A percentile compares a stretch with the other conserved stretches of the same genome.
phyloP scores from a whole-genome alignment of 805 yeast genomes.

The Metschnikowia drakensbergensis region DNA sequence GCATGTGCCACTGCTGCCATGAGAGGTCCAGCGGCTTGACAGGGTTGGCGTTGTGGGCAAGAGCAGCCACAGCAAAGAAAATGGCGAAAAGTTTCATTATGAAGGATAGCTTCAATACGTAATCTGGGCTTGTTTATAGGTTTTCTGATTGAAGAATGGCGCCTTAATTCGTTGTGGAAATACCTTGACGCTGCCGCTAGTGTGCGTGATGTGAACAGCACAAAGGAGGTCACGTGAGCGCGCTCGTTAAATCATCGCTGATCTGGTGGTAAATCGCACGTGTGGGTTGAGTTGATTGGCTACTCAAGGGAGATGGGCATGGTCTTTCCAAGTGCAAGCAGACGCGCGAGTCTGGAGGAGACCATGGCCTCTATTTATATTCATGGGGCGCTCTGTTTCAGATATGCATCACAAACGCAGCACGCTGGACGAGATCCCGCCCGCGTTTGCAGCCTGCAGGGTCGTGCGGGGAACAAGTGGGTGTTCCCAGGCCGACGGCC shows the following conservation, averaged over 20 bases:
- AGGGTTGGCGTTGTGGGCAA: conserved; percentile 12
- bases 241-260: background rate
- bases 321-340: too few species aligned
- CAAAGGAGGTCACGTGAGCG: background rate
- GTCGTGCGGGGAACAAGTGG: too few species aligned
- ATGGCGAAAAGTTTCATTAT: conserved; percentile 2
- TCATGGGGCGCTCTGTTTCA: background rate
- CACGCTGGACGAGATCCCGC: conserved; percentile 1
- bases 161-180: too few species aligned
- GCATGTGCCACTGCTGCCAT: conserved; percentile 92
- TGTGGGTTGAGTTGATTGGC: too few species aligned
- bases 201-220: background rate
- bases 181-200: background rate
- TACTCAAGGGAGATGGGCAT: too few species aligned
- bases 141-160: too few species aligned
- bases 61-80: background rate
- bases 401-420: background rate
- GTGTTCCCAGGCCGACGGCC: too few species aligned
- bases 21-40: conserved; percentile 36
- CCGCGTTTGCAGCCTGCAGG: too few species aligned
- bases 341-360: too few species aligned
- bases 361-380: background rate
- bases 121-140: too few species aligned
- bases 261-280: too few species aligned
- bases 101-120: too few species aligned